Evolutionary conservation across 75 land plant genomes (phyloP).

Genomic region (Selaginella tamariscina): DNA sequence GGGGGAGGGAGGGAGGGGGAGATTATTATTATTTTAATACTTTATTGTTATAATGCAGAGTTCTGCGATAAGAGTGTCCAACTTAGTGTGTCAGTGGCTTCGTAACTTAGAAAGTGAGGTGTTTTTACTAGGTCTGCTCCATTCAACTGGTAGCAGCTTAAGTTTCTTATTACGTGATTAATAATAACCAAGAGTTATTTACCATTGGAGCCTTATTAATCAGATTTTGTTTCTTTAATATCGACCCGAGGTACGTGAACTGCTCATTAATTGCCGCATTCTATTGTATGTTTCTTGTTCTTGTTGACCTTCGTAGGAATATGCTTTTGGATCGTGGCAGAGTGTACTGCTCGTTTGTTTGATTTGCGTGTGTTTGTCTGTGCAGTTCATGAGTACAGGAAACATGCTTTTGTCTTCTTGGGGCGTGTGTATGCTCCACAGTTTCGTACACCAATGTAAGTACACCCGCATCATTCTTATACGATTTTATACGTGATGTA

Average conservation of each 20-base stretch:
- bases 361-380: neutral
- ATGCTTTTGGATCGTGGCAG: neutral
- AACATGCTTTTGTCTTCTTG: neutral
- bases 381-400: neutral
- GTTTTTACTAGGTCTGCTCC: slow-evolving; percentile 74
- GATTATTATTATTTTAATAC: neutral
- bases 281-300: neutral
- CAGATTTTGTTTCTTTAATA: neutral
- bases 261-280: neutral
- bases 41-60: slow-evolving; percentile 37
- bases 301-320: neutral
- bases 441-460: neutral
- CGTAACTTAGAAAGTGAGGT: slow-evolving; percentile 86
- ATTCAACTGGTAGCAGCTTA: slow-evolving; percentile 64
- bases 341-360: neutral
- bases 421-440: no score
- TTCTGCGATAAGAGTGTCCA: slow-evolving; percentile 76
- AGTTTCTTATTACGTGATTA: neutral
- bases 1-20: slow-evolving; percentile 92
- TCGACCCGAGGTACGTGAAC: neutral
- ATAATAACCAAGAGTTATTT: neutral
- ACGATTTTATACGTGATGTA: neutral
- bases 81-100: slow-evolving; percentile 89
- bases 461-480: neutral
- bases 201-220: neutral